These are phyloP conservation scores for Heritiera fomes DNA, from an alignment of 345 rosid species.

Conservation along the genomic window DNA sequence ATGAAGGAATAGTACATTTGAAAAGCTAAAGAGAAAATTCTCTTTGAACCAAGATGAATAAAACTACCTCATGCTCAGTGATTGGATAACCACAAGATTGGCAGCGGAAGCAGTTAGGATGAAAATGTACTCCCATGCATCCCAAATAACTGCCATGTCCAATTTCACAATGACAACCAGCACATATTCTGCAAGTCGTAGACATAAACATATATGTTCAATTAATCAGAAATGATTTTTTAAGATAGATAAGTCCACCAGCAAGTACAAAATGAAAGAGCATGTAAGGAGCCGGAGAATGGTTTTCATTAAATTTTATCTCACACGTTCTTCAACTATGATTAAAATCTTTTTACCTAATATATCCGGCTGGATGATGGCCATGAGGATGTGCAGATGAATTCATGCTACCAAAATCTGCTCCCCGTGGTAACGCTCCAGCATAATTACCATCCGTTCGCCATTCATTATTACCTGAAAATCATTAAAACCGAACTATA, in stretches of 20 bases:
- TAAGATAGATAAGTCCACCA: not conserved
- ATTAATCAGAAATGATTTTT: no score
- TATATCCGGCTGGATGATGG: slow-evolving; percentile 42
- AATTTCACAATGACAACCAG: slow-evolving; percentile 70
- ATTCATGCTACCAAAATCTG: slow-evolving; percentile 40
- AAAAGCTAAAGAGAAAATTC: not conserved
- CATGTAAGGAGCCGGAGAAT: not conserved
- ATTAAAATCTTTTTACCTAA: slow-evolving; percentile 41
- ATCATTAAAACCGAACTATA: not conserved
- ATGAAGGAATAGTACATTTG: not conserved
- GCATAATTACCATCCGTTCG: slow-evolving; percentile 31
- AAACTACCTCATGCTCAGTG: slow-evolving; percentile 75
- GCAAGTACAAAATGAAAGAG: not conserved
- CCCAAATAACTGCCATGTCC: slow-evolving; percentile 77
- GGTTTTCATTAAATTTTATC: not conserved
- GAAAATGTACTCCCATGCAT: slow-evolving; percentile 79
- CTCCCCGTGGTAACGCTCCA: slow-evolving; percentile 48
- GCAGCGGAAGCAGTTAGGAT: slow-evolving; percentile 89
- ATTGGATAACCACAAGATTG: slow-evolving; percentile 67
- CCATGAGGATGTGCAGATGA: slow-evolving; percentile 54
- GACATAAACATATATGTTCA: slow-evolving; percentile 10
- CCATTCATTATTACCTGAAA: slow-evolving; percentile 57
- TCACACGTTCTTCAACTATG: not conserved
- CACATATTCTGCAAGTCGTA: slow-evolving; percentile 56
- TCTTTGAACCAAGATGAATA: slow-evolving; percentile 3